Base-by-base conservation (phyloP, 352 stramenopile genomes). In the Phytophthora sp. region DNA sequence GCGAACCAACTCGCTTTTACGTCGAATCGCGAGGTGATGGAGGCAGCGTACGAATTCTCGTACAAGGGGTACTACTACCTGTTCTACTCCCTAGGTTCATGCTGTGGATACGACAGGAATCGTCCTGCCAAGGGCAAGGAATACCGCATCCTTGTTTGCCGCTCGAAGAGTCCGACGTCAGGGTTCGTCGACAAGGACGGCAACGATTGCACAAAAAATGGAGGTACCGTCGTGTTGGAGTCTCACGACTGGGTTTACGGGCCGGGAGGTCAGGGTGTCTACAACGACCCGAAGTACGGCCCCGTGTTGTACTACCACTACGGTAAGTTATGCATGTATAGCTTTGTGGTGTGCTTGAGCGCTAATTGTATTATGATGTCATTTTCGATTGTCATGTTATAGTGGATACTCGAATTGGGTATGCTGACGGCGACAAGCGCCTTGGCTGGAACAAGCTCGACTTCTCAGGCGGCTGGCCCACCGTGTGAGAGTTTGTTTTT, bases 281-380 rank as follows among this genome's bases (percentile, higher is more conserved):
- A 74, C 56, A 50, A 82, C 0, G 77, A 87, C 39, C 67, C 69
- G 8, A 77, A 49, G 21, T 51, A 82, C 21, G 72, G 69, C 4
- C 74, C 72, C 8, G 69, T 84, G n/a, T 27, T 82, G 24, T 84
- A 87, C 69, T 87, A 84, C 43, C 74, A 87, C 60, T 82, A 84
- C 66, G 76, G 76, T 83, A 51, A 35, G 66, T 55, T 54, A 18
- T 18, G 21, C 53, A 28, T 11, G 17, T n/a, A 7, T 24, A n/a
- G n/a, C n/a, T n/a, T n/a, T n/a, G n/a, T 44, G 26, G 11, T 17
- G 13, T 17, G 20, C 17, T 2, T 9, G 23, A 32, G 42, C 30
- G 20, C 28, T 53, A 26, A 34, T 10, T 69, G 24, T 46, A n/a
- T n/a, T n/a, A n/a, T n/a, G n/a, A n/a, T 34, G 17, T 11, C 53